Evolutionary conservation across 495 filamentous ascomycete genomes (phyloP).

Genomic region (Annulohypoxylon bovei): DNA sequence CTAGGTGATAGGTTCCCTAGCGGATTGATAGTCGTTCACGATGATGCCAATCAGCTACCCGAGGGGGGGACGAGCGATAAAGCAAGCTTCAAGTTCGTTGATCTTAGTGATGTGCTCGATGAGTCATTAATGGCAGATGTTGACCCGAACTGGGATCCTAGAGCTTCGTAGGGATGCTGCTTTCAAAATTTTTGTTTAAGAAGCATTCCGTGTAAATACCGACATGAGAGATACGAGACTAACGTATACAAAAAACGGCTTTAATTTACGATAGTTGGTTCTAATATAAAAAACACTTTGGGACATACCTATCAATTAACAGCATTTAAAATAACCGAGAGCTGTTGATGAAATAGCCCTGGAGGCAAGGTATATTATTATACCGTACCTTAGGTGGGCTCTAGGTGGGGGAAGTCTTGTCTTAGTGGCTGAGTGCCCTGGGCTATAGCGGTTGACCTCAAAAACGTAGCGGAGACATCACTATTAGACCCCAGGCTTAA

Average conservation of each 20-base stretch:
- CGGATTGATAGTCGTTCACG: constrained; percentile 49
- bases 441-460: too few relatives aligned
- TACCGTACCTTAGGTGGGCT: too few relatives aligned
- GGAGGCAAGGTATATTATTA: too few relatives aligned
- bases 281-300: too few relatives aligned
- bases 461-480: too few relatives aligned
- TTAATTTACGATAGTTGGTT: background rate
- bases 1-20: constrained; percentile 42
- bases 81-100: constrained; percentile 49
- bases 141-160: constrained; percentile 42
- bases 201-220: background rate
- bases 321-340: too few relatives aligned
- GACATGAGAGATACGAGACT: background rate
- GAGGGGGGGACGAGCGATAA: constrained; percentile 43
- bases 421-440: too few relatives aligned
- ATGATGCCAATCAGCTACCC: constrained; percentile 49
- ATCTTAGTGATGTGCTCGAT: constrained; percentile 42
- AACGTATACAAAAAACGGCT: background rate
- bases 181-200: background rate
- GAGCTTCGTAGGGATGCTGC: constrained; percentile 25
- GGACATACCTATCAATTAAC: too few relatives aligned
- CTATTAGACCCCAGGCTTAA: too few relatives aligned
- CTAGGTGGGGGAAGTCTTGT: too few relatives aligned
- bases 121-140: constrained; percentile 36
- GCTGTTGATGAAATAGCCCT: too few relatives aligned